Base-by-base conservation (phyloP, 2,329 filamentous ascomycete species). In the Huntiella moniliformis region DNA sequence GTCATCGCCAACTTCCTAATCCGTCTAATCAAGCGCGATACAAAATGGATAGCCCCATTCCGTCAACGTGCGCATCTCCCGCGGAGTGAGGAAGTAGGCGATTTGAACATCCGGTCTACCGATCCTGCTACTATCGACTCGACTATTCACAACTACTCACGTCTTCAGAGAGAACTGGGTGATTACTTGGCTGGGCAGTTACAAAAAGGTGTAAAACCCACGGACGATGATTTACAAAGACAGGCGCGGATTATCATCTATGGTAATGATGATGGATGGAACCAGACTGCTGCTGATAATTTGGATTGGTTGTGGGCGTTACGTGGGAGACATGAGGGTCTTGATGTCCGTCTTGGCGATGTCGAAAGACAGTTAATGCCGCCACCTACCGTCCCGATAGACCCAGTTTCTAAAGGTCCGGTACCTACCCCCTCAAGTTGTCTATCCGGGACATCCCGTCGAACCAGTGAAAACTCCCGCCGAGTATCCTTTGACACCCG, bases 161-260 rank as follows among this genome's bases (percentile, higher is more conserved):
- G 71, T 36, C 58, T 79, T 8, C 73, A 77, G 47, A 54, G 61
- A 13, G 74, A 77, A 53, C 56, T 79, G 31, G 66, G 63, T 8
- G 67, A 72, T 38, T 77, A 67, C 54, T 58, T 73, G 32, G 61
- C 60, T 4, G 51, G 58, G 2, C 68, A 71, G 51, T 58, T 64
- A 12, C 55, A 61, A 0, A 53, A 62, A 11, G 70, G 71, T 1
- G 54, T 63, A 1, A 64, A 70, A 41, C 68, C 70, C 0, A 64
- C 64, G 0, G 70, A 78, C 49, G 64, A 64, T 2, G 68, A 71
- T 39, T 56, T 79, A 35, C 73, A 76, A 53, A 61, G 60, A 22
- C 63, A 75, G 52, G 73, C 73, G 16, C 67, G 74, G 51, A 63
- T 74, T 44, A 73, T 77, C 52, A 73, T 78, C 16, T 77, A 74